Conservation (phyloP, 148 eudicot species). For the Cornus controversa region DNA sequence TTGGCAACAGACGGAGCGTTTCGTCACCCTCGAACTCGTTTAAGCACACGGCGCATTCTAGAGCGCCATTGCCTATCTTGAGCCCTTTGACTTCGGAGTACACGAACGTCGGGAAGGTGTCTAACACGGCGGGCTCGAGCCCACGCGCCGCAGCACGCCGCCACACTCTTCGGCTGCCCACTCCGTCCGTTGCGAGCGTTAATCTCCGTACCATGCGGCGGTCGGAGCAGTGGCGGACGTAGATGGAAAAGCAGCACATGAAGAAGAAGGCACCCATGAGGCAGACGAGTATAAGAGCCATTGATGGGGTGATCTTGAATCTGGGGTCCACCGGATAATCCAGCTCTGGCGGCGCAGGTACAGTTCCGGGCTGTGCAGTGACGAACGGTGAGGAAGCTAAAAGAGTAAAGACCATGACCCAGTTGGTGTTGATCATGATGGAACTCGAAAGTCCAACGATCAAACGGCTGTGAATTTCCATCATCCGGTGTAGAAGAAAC, state of each 20-base stretch:
- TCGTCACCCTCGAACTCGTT: constrained; percentile 42
- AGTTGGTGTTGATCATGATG: no score
- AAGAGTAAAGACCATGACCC: no score
- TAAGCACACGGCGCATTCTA: constrained; percentile 59
- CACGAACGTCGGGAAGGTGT: constrained; percentile 40
- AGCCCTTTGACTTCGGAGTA: constrained; percentile 47
- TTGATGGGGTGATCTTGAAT: constrained; percentile 9
- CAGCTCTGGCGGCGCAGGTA: background rate
- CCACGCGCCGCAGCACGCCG: constrained; percentile 21
- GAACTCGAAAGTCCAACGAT: background rate
- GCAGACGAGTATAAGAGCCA: constrained; percentile 31
- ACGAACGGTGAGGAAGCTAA: background rate
- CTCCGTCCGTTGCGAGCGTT: background rate
- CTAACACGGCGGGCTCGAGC: constrained; percentile 29
- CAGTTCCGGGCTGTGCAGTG: background rate
- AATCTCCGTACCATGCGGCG: background rate
- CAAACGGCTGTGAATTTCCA: background rate
- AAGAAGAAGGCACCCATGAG: constrained; percentile 25
- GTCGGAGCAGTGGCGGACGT: constrained; percentile 29
- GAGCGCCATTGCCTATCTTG: constrained; percentile 26
- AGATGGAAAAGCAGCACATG: constrained; percentile 33
- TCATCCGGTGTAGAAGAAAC: background rate
- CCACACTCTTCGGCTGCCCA: background rate
- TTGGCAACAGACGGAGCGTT: constrained; percentile 32
- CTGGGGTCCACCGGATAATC: background rate